phyloP scores from a whole-genome alignment of 371 early-diverging fungal genomes.

The Mucor indicus region DNA sequence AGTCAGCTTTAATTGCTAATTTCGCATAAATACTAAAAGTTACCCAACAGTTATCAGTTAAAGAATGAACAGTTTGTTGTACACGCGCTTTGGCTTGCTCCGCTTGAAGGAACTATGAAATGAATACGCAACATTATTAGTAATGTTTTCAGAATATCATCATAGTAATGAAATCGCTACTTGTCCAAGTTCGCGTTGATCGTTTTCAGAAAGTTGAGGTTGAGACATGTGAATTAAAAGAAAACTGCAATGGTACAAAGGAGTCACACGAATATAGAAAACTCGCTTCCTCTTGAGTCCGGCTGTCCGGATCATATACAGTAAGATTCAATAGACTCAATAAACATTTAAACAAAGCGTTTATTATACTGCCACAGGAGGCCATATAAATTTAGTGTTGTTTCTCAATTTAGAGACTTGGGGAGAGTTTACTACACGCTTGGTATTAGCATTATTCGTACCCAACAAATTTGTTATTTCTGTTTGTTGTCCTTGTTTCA shows the following conservation, averaged over 20 bases:
- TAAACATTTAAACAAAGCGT: too few species aligned
- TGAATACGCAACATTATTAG: background rate
- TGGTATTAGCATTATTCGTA: background rate
- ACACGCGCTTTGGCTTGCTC: slow-evolving; percentile 75
- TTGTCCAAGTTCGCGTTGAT: slow-evolving; percentile 61
- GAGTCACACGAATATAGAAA: too few species aligned
- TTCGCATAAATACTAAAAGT: background rate
- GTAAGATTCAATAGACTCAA: too few species aligned
- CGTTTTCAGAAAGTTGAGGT: slow-evolving; percentile 55
- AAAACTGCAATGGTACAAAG: too few species aligned
- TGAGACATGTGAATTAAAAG: too few species aligned
- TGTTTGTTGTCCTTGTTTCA: slow-evolving; percentile 19
- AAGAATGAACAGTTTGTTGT: slow-evolving; percentile 64
- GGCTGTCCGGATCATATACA: too few species aligned
- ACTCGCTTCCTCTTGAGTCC: too few species aligned
- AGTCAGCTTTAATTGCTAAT: too few species aligned
- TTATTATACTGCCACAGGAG: too few species aligned
- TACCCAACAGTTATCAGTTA: slow-evolving; percentile 75
- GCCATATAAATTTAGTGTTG: background rate
- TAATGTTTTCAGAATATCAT: background rate
- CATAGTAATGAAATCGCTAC: slow-evolving; percentile 5
- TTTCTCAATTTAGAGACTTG: background rate
- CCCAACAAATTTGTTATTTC: slow-evolving; percentile 8
- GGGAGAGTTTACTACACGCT: background rate
- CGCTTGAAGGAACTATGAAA: slow-evolving; percentile 55